A percentile compares a stretch with the other conserved stretches of the same genome.
phyloP scores from a whole-genome alignment of 176 grass and related monocot genomes.

The Oryza punctata region DNA sequence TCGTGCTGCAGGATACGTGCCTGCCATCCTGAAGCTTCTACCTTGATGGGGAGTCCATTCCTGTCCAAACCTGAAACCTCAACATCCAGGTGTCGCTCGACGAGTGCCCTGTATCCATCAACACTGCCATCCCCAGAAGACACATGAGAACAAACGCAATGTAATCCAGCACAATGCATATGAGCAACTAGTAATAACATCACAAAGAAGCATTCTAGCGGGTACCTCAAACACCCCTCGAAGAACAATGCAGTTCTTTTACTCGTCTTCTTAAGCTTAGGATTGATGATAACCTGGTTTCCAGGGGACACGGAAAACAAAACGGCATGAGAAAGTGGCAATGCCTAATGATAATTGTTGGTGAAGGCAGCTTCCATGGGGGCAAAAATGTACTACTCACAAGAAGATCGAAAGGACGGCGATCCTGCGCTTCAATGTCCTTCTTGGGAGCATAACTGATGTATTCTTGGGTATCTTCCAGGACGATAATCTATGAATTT shows the following conservation, averaged over 20 bases:
- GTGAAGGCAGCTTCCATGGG: neutral
- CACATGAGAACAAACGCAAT: slow-evolving; percentile 17
- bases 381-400: slow-evolving; percentile 55
- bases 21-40: slow-evolving; percentile 86
- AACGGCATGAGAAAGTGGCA: slow-evolving; percentile 12
- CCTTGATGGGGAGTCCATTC: slow-evolving; percentile 65
- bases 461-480: slow-evolving; percentile 91
- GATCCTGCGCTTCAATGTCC: slow-evolving; percentile 69
- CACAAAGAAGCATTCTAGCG: slow-evolving; percentile 18
- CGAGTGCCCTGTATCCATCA: slow-evolving; percentile 80
- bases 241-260: slow-evolving; percentile 84
- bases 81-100: slow-evolving; percentile 83
- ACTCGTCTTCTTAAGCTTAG: slow-evolving; percentile 69
- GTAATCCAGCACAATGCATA: neutral
- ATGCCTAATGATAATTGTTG: neutral
- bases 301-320: neutral
- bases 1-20: slow-evolving; percentile 94
- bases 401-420: slow-evolving; percentile 79
- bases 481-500: slow-evolving; percentile 73
- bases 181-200: neutral
- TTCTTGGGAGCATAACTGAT: slow-evolving; percentile 80
- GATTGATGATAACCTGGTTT: slow-evolving; percentile 81
- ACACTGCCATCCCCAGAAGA: slow-evolving; percentile 50
- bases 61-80: slow-evolving; percentile 82
- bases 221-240: slow-evolving; percentile 92